phyloP scores from a whole-genome alignment of 169 alveolate genomes.

The Perkinsus marinus region DNA sequence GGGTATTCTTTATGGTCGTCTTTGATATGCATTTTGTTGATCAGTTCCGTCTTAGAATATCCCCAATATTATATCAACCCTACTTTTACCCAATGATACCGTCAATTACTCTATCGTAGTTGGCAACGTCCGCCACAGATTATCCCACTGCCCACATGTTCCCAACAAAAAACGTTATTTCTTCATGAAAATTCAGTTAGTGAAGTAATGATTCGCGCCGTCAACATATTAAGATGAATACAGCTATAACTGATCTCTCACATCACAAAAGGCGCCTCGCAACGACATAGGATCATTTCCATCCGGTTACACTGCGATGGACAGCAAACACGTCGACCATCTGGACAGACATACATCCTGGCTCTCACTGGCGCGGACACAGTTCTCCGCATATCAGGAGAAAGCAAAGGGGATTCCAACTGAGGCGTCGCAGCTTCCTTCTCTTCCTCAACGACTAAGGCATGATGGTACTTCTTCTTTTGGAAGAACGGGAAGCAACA shows the following conservation, averaged over 20 bases:
- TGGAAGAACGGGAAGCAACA: background rate
- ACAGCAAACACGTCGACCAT: background rate
- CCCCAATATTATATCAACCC: too few species aligned
- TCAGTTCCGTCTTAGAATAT: too few species aligned
- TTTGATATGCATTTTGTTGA: too few species aligned
- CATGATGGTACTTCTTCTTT: background rate
- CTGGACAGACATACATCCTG: background rate
- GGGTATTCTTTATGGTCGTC: too few species aligned
- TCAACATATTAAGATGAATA: background rate
- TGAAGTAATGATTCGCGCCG: too few species aligned
- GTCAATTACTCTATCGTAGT: too few species aligned
- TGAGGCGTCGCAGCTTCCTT: background rate
- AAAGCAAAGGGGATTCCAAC: background rate
- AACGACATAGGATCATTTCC: background rate
- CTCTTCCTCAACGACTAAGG: background rate
- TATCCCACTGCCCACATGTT: too few species aligned
- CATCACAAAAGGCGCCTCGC: background rate
- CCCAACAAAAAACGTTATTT: too few species aligned
- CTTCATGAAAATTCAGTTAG: too few species aligned
- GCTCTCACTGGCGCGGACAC: background rate
- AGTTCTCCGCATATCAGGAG: background rate
- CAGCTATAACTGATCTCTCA: background rate
- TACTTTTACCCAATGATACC: too few species aligned
- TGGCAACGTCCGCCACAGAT: too few species aligned
- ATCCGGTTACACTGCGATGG: background rate